phyloP scores from a whole-genome alignment of 768 basidiomycete genomes.

The Hysterangium stoloniferum region DNA sequence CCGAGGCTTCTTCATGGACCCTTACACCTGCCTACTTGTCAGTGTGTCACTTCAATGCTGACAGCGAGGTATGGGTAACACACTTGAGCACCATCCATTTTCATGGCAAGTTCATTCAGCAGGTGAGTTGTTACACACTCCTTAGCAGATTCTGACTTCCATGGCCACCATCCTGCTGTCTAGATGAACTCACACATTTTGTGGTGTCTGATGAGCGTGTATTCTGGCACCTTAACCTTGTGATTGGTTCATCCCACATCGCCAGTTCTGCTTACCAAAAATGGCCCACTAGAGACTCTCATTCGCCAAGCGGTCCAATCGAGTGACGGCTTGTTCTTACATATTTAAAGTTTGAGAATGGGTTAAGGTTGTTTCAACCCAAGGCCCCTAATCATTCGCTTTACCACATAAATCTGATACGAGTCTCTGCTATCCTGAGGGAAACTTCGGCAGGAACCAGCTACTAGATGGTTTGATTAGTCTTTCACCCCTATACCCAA shows the following conservation, averaged over 20 bases:
- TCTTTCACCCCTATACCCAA: conserved; percentile 96
- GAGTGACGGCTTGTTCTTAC: conserved; percentile 49
- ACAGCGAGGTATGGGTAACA: no score
- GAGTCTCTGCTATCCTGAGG: conserved; percentile 66
- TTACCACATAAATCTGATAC: conserved; percentile 51
- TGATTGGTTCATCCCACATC: conserved; percentile 66
- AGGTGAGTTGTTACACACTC: no score
- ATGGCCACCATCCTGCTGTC: no score
- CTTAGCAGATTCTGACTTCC: no score
- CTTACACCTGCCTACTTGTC: no score
- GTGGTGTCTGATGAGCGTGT: conserved; percentile 79
- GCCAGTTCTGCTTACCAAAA: conserved; percentile 70
- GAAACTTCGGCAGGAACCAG: conserved; percentile 91
- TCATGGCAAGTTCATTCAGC: no score
- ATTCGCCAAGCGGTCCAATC: conserved; percentile 45
- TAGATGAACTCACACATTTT: conserved; percentile 79
- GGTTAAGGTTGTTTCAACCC: conserved; percentile 84
- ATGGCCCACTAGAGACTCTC: conserved; percentile 68
- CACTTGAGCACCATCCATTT: no score
- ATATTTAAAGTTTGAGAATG: conserved; percentile 69
- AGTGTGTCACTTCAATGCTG: no score
- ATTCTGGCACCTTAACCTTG: conserved; percentile 77
- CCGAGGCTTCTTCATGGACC: conserved; percentile 74
- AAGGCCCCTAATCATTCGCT: conserved; percentile 91
- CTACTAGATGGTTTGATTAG: conserved; percentile 93